Percentiles rank a stretch among this genome's conserved stretches.
Evolutionary conservation across 129 eudicot genomes (phyloP).

Genomic region (Centaurea solstitialis): DNA sequence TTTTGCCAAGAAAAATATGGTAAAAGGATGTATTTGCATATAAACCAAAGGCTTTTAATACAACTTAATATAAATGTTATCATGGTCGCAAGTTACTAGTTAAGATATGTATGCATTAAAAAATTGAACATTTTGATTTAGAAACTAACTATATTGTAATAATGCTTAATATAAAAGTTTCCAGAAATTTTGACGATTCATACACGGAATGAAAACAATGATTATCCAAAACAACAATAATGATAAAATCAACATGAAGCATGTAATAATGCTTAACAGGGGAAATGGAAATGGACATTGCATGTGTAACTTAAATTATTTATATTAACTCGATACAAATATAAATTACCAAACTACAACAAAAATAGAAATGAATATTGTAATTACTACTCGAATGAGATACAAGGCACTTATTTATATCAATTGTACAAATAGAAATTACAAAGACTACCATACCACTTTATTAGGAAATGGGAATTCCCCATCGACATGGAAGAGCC

Average conservation of each 20-base stretch:
- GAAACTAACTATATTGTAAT: too few species aligned
- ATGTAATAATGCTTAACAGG: slow-evolving; percentile 32
- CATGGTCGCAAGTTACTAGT: neutral
- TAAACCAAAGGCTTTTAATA: neutral
- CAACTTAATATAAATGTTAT: neutral
- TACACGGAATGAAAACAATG: neutral
- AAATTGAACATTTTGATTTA: neutral
- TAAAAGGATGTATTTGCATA: too few species aligned
- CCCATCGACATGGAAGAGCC: slow-evolving; percentile 67
- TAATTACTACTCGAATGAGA: too few species aligned
- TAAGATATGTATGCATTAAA: neutral
- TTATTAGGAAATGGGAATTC: slow-evolving; percentile 54
- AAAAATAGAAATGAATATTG: too few species aligned
- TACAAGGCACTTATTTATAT: too few species aligned
- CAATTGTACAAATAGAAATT: too few species aligned
- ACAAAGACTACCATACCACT: too few species aligned
- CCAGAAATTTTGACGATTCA: neutral
- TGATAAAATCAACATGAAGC: slow-evolving; percentile 31
- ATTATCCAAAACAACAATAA: neutral
- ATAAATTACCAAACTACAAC: too few species aligned
- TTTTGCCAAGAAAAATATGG: neutral
- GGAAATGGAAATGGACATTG: too few species aligned
- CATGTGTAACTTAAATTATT: too few species aligned
- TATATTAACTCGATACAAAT: too few species aligned
- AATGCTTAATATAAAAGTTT: too few species aligned